Base-by-base conservation (phyloP, 2,329 filamentous ascomycete species). In the Rhinocladiella mackenziei region DNA sequence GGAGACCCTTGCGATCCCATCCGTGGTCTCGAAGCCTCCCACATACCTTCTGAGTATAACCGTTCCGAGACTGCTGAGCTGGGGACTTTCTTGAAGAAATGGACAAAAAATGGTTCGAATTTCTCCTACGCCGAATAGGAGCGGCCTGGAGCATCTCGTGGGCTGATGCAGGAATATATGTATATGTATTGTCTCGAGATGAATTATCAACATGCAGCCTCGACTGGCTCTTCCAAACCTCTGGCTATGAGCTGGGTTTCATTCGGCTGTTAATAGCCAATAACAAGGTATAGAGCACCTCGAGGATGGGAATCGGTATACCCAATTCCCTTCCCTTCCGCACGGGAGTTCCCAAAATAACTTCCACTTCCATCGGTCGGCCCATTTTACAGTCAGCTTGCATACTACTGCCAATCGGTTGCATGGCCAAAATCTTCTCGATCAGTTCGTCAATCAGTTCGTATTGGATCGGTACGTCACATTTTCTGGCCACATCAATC, bases 331-430 rank as follows among this genome's bases (percentile, higher is more conserved):
- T 60, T 1, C 66, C 64, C 51, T 65, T 69, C 39, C 53, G 55
- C 45, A 67, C 62, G 3, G 67, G 65, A 32, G 61, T 65, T 0
- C 69, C 70, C 17, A 73, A 47, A 18, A 73, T 72, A 1, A 72
- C 67, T 40, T 72, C 69, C n/a, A 71, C 61, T 52, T 72, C 70
- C 62, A 73, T 60, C 2, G 64, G 62, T 19, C 66, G 56, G 1
- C 66, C 67, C 35, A 60, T 63, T 38, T 65, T 64, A 28, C 58
- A 62, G 46, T 73, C 70, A 1, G 61, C 63, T 48, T 70, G 66
- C 70, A 73, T 73, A 48, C 68, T 71, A 37, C 65, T 71, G 15
- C 58, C 62, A 32, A 72, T 64, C 0, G 59, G 59, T 1, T 64
- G 63, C 61, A 73, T 61, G 1, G 58, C 57, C 15, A 65, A 52